phyloP scores from a whole-genome alignment of 2,329 filamentous ascomycete genomes.

The Kalmusia sp. region DNA sequence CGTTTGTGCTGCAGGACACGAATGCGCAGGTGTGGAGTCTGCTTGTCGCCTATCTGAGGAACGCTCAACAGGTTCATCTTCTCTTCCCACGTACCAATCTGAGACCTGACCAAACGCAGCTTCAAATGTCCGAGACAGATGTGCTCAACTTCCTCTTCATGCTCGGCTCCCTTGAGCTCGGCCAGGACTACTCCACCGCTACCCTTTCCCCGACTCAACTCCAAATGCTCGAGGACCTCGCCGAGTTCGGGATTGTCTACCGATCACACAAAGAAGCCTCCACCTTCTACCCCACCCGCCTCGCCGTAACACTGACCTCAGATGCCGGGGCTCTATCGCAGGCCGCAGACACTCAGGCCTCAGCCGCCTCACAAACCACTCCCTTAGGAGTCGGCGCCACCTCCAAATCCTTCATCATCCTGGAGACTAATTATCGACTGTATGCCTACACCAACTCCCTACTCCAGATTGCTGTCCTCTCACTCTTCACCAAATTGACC shows the following conservation, averaged over 20 bases:
- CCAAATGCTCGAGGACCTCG: conserved; percentile 88
- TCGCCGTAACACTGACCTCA: conserved; percentile 90
- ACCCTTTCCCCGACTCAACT: conserved; percentile 81
- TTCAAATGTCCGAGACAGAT: conserved; percentile 80
- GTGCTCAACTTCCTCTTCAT: conserved; percentile 97
- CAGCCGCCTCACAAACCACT: no score
- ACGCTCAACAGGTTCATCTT: conserved; percentile 66
- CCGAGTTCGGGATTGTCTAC: conserved; percentile 93
- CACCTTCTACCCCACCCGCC: conserved; percentile 84
- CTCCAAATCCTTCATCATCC: conserved; percentile 83
- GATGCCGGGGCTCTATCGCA: conserved; percentile 75
- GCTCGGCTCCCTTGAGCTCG: conserved; percentile 89
- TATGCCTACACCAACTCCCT: conserved; percentile 97
- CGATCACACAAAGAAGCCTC: conserved; percentile 54
- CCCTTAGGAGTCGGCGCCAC: conserved; percentile 15
- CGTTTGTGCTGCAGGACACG: conserved; percentile 90
- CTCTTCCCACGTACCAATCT: neutral
- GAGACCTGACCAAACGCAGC: no score
- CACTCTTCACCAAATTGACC: conserved; percentile 85
- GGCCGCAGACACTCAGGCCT: conserved; percentile 33
- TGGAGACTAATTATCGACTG: conserved; percentile 97
- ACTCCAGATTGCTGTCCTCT: conserved; percentile 91
- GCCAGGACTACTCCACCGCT: conserved; percentile 86
- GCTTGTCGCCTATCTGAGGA: conserved; percentile 89
- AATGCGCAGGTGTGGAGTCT: conserved; percentile 98